phyloP scores from a whole-genome alignment of 306 rosid genomes.

The Lathyrus aphaca region DNA sequence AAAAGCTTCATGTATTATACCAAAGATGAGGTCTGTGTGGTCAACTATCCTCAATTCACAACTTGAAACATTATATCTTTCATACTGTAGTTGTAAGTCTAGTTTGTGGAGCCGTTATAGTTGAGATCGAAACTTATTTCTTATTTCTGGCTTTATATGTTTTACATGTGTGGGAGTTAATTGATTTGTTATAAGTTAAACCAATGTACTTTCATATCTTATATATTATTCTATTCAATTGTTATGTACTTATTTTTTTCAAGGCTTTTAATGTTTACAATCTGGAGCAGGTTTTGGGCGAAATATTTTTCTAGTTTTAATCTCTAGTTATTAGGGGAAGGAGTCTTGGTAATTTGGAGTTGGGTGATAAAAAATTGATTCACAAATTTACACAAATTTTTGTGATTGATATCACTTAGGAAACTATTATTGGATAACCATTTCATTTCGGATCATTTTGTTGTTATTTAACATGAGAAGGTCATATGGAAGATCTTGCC shows the following conservation, averaged over 20 bases:
- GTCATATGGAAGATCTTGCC: neutral
- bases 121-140: constrained; percentile 9
- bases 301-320: too few relatives aligned
- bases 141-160: constrained; percentile 16
- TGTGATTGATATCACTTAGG: neutral
- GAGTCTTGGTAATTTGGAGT: too few relatives aligned
- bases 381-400: neutral
- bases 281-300: neutral
- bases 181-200: constrained; percentile 39
- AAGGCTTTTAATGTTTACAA: too few relatives aligned
- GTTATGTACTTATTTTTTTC: neutral
- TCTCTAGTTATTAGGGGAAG: too few relatives aligned
- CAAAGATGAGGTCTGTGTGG: constrained; percentile 37
- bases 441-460: neutral
- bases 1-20: constrained; percentile 32
- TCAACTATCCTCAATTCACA: constrained; percentile 27
- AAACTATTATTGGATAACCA: neutral
- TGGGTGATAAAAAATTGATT: too few relatives aligned
- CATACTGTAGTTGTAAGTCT: constrained; percentile 33
- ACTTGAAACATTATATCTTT: constrained; percentile 34
- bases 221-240: neutral
- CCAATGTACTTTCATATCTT: neutral
- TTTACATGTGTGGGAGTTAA: constrained; percentile 22
- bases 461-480: neutral
- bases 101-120: constrained; percentile 37